Conservation (phyloP, 371 early-diverging fungal species). For the Saksenaea vasiformis region DNA sequence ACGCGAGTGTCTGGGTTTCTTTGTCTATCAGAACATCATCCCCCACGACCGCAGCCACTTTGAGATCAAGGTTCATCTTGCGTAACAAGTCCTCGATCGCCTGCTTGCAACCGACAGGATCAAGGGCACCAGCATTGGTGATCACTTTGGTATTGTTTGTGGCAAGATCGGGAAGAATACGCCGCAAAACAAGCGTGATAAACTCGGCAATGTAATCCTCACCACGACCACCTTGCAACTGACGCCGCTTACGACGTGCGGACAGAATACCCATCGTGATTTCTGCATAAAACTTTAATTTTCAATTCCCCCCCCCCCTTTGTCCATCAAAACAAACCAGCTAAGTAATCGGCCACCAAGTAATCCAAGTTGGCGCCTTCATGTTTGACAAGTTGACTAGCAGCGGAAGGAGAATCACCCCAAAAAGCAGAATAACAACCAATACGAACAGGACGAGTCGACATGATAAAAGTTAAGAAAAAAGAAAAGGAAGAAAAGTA, state of each 20-base stretch:
- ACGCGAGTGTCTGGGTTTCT: constrained; percentile 24
- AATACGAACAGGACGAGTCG: constrained; percentile 55
- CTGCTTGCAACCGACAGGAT: constrained; percentile 68
- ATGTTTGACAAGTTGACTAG: constrained; percentile 69
- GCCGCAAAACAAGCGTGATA: constrained; percentile 53
- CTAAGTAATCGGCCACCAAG: constrained; percentile 70
- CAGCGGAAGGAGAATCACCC: constrained; percentile 70
- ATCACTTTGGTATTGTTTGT: constrained; percentile 66
- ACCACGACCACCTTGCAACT: constrained; percentile 46
- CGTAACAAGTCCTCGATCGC: constrained; percentile 63
- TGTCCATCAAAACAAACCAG: constrained; percentile 42
- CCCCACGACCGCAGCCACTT: constrained; percentile 71
- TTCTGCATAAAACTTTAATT: constrained; percentile 31
- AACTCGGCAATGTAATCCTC: constrained; percentile 68
- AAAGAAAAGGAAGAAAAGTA: not conserved
- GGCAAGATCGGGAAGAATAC: constrained; percentile 55
- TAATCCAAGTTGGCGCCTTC: constrained; percentile 72
- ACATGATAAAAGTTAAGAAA: not conserved
- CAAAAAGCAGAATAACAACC: constrained; percentile 77
- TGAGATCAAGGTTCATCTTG: constrained; percentile 50
- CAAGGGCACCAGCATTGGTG: constrained; percentile 78
- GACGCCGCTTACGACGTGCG: constrained; percentile 51
- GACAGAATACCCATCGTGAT: constrained; percentile 79
- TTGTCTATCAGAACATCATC: constrained; percentile 59
- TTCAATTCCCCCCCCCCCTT: too few species aligned